Conservation (phyloP, 192 early-diverging fungal species). For the Spizellomyces sp. region DNA sequence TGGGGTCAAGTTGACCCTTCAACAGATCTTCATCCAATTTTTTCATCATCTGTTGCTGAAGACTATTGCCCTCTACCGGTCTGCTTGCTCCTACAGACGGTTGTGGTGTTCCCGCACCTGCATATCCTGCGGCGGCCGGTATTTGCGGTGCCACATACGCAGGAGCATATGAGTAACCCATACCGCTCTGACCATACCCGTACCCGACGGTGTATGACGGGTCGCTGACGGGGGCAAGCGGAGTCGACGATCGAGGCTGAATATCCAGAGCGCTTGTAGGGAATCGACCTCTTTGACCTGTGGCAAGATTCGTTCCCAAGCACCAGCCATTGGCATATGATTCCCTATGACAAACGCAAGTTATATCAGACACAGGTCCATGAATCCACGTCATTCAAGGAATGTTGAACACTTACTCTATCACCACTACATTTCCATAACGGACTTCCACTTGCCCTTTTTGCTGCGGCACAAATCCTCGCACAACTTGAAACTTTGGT, state of each 20-base stretch:
- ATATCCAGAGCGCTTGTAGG: not conserved
- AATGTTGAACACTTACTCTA: slow-evolving; percentile 20
- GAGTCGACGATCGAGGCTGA: not conserved
- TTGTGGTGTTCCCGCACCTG: no score
- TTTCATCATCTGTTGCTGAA: not conserved
- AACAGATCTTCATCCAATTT: slow-evolving; percentile 14
- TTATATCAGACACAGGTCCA: not conserved
- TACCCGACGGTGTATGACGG: no score
- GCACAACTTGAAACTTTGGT: not conserved
- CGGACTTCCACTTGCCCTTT: slow-evolving; percentile 12
- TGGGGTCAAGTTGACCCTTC: slow-evolving; percentile 12
- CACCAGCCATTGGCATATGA: slow-evolving; percentile 12
- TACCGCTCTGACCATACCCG: no score
- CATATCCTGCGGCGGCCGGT: no score
- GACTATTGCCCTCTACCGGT: no score
- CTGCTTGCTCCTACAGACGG: no score
- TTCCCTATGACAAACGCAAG: slow-evolving; percentile 15
- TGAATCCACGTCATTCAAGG: no score
- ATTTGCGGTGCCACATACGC: no score
- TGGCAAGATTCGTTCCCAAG: slow-evolving; percentile 7
- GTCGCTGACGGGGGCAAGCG: no score
- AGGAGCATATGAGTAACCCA: no score
- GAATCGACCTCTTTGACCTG: slow-evolving; percentile 3
- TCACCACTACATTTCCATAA: not conserved
- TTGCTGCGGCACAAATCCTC: slow-evolving; percentile 15